Evolutionary conservation across 2,329 filamentous ascomycete species (phyloP), one percentile per base, ranked within the genome.

Genomic region (Trichoderma afroharzianum): DNA sequence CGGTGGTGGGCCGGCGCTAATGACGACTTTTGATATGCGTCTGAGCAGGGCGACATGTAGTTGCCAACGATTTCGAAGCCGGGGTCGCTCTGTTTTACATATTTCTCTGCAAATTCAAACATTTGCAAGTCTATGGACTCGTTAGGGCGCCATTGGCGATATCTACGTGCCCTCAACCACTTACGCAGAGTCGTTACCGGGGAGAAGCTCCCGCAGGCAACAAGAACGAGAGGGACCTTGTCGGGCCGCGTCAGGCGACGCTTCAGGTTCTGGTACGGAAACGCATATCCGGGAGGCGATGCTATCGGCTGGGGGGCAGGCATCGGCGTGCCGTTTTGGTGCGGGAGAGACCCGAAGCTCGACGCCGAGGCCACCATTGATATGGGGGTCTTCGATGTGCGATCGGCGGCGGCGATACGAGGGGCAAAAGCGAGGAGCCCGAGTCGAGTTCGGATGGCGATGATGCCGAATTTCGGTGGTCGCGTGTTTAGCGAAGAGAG

Each of bases 81-180:
- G 24, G 73, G 74, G 6, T 55, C 68, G 32, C 24, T 58, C 79
- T 90, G 91, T 80, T 91, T 89, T 75, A 90, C 90, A 80, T 90
- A 94, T 81, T 94, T 92, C 76, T 90, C 89, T 2, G 92, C 92
- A 88, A 95, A 92, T 77, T 93, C 92, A 79, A 95, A 94, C 91
- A 95, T 95, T 79, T 92, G 90, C 73, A 95, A 83, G 79, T 95
- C 66, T 69, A 53, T 57, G n/a, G 39, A 50, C 28, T 36, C 57
- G 66, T 62, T 53, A 62, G 57, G 9, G n/a, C 32, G 57, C 24
- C 66, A 36, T 53, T 28, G 21, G 24, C 5, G 14, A 18, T 33
- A 53, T 28, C 5, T 36, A 55, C 63, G 24, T 47, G 28, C 36
- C 11, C 39, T n/a, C 21, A 15, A 12, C 28, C 28, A 62, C 66